Base-by-base conservation (phyloP, 108 stramenopile species). In the Cylindrotheca fusiformis region DNA sequence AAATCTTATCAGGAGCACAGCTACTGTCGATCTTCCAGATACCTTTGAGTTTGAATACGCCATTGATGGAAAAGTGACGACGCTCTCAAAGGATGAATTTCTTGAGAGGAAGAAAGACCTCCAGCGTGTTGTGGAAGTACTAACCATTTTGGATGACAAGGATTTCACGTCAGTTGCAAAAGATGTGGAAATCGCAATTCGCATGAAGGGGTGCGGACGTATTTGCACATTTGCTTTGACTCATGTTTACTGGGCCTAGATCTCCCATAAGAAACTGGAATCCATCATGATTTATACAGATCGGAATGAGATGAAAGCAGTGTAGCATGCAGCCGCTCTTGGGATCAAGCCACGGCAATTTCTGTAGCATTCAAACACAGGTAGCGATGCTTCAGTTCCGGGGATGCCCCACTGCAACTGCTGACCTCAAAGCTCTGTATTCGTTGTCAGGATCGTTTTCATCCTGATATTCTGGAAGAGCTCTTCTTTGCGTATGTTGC, bases 161-260 rank as follows among this genome's bases (percentile, higher is more conserved):
- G 60, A 65, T 12, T 79, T 68, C 41, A 78, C 60, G 0, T 30
- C 32, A 8, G 70, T 71, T 19, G n/a, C 70, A 4, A 76, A 76
- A 52, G 81, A 87, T 57, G 63, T 88, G 3, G 75, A 82, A 54
- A 58, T 93, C 22, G 86, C 86, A 17, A 52, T 89, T 51, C 82
- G 88, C 27, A 62, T 87, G 31, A 50, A 56, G 23, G 84, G 79
- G 24, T 80, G 84, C 24, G 72, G 68, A 6, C 67, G 60, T 20
- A 29, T 68, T 2, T 76, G 68, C 30, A 55, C 58, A 4, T 72
- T 85, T 52, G 76, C 51, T 4, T 52, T 87, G 24, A 77, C 85
- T 48, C 86, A 87, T 70, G 47, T 91, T n/a, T 91, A 86, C 46
- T 91, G 86, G 86, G 78, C 78, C 31, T 79, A 66, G 29, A 41